Evolutionary conservation across 2,329 filamentous ascomycete genomes (phyloP).

Genomic region (Colletotrichum lentis): DNA sequence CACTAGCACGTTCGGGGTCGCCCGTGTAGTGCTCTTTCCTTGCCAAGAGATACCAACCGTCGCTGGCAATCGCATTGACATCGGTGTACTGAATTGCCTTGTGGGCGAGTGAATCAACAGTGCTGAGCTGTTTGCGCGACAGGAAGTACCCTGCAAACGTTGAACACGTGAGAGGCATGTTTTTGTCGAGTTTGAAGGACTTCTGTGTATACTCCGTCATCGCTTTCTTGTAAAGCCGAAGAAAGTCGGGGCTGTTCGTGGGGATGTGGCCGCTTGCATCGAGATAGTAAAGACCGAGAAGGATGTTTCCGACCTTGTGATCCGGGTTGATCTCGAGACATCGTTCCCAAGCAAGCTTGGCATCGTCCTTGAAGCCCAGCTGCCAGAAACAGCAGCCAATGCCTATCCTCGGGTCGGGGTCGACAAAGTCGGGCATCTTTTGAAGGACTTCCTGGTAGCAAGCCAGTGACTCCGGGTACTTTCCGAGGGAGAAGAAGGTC

Average conservation of each 20-base stretch:
- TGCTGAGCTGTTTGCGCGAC: conserved; percentile 78
- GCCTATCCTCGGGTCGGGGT: conserved; percentile 94
- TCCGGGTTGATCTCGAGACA: conserved; percentile 81
- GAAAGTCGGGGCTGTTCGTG: conserved; percentile 85
- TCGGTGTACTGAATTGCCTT: conserved; percentile 96
- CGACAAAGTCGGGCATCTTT: conserved; percentile 85
- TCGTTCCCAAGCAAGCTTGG: conserved; percentile 88
- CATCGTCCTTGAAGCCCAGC: conserved; percentile 91
- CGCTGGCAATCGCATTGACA: conserved; percentile 94
- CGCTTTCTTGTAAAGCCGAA: conserved; percentile 85
- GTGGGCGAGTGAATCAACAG: conserved; percentile 85
- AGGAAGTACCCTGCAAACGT: conserved; percentile 93
- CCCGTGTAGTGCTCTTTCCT: conserved; percentile 88
- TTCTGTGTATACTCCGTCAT: conserved; percentile 95
- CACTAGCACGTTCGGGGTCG: conserved; percentile 76
- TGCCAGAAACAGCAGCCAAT: conserved; percentile 99
- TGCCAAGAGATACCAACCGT: conserved; percentile 95
- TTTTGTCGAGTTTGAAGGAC: conserved; percentile 92
- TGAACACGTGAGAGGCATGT: conserved; percentile 86
- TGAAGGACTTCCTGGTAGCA: conserved; percentile 87
- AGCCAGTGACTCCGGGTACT: conserved; percentile 82
- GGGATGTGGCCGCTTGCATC: conserved; percentile 84
- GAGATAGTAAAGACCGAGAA: conserved; percentile 89
- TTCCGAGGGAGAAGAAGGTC: conserved; percentile 84
- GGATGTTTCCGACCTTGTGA: conserved; percentile 88